Evolutionary conservation across 352 stramenopile species (phyloP).

Genomic region (Phytopythium cucurbitacearum): DNA sequence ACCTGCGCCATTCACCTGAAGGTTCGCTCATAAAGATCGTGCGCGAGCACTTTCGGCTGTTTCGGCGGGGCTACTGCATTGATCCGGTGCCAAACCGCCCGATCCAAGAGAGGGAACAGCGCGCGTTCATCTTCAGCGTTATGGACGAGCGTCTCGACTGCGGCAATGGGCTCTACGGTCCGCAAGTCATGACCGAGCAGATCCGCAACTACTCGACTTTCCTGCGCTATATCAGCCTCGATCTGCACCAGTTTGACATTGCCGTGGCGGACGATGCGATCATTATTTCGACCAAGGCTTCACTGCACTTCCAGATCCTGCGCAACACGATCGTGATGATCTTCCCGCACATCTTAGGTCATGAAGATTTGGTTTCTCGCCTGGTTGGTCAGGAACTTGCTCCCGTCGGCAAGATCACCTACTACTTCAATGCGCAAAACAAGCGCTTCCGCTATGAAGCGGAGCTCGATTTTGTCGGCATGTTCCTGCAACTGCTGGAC

Average conservation of each 20-base stretch:
- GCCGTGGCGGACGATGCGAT: slow-evolving; percentile 26
- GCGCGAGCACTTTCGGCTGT: slow-evolving; percentile 11
- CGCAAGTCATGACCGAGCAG: slow-evolving; percentile 34
- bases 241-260: slow-evolving; percentile 26
- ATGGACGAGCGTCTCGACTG: slow-evolving; percentile 32
- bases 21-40: slow-evolving; percentile 6
- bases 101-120: slow-evolving; percentile 18
- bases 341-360: slow-evolving; percentile 37
- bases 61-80: slow-evolving; percentile 3
- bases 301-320: slow-evolving; percentile 38
- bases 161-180: slow-evolving; percentile 22
- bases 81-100: slow-evolving; percentile 9
- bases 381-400: slow-evolving; percentile 35
- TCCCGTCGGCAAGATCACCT: slow-evolving; percentile 16
- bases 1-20: slow-evolving; percentile 9
- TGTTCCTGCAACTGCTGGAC: slow-evolving; percentile 26
- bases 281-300: slow-evolving; percentile 22
- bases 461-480: slow-evolving; percentile 33
- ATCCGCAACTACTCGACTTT: slow-evolving; percentile 40
- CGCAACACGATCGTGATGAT: slow-evolving; percentile 36
- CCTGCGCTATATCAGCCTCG: slow-evolving; percentile 31
- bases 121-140: slow-evolving; percentile 30
- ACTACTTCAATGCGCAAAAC: slow-evolving; percentile 29
- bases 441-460: slow-evolving; percentile 24
- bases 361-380: slow-evolving; percentile 30